These are phyloP conservation scores for Talaromyces stipitatus DNA, from an alignment of 495 filamentous ascomycete genomes.

Conservation along the genomic window DNA sequence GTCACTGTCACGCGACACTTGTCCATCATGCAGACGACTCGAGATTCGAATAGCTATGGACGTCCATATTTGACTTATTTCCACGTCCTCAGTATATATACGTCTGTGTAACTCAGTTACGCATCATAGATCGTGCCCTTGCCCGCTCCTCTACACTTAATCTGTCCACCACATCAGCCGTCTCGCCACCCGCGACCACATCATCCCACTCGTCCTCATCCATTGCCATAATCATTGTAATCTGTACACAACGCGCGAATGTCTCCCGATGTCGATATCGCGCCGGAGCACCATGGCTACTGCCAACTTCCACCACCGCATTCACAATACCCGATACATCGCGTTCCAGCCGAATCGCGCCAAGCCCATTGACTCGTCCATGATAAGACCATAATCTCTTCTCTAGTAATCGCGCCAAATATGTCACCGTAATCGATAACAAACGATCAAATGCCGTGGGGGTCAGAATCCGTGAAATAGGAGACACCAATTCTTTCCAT, in stretches of 20 bases:
- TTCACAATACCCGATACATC: conserved; percentile 76
- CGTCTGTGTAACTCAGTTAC: background rate
- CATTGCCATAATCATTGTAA: conserved; percentile 88
- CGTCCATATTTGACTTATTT: background rate
- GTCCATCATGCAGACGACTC: background rate
- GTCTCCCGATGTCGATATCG: conserved; percentile 70
- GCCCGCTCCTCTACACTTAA: conserved; percentile 55
- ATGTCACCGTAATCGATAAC: conserved; percentile 60
- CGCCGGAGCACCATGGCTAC: conserved; percentile 22
- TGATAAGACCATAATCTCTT: conserved; percentile 85
- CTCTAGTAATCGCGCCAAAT: conserved; percentile 73
- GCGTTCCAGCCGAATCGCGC: conserved; percentile 79
- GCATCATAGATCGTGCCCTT: conserved; percentile 54
- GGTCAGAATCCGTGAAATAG: conserved; percentile 80
- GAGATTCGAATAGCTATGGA: background rate
- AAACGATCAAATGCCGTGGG: conserved; percentile 60
- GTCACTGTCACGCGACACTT: background rate
- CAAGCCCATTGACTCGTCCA: conserved; percentile 72
- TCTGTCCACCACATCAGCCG: conserved; percentile 36
- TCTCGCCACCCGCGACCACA: conserved; percentile 36
- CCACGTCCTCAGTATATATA: background rate
- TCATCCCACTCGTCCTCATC: conserved; percentile 98
- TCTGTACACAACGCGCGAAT: conserved; percentile 75
- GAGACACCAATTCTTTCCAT: conserved; percentile 79
- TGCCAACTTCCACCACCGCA: conserved; percentile 62